phyloP scores from a whole-genome alignment of 176 grass and related monocot genomes.

The Juncus effusus region DNA sequence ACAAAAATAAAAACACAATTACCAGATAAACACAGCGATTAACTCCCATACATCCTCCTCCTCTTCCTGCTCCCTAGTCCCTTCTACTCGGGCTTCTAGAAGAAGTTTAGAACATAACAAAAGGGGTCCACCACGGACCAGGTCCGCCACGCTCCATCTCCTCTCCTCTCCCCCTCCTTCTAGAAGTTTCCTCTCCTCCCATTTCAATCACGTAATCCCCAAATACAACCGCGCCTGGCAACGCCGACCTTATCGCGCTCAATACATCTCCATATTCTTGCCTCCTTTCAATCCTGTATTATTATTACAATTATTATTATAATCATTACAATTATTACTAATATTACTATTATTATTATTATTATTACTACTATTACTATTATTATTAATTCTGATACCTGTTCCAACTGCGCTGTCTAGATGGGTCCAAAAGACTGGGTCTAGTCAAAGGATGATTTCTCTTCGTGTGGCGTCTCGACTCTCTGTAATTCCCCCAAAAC shows the following conservation, averaged over 20 bases:
- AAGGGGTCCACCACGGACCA: slow-evolving; percentile 15
- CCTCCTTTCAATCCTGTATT: slow-evolving; percentile 47
- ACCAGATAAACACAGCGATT: too few species aligned
- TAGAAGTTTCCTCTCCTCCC: slow-evolving; percentile 36
- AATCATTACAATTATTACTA: too few species aligned
- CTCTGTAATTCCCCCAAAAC: slow-evolving; percentile 71
- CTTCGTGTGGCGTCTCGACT: slow-evolving; percentile 78
- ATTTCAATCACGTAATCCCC: slow-evolving; percentile 87
- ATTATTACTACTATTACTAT: too few species aligned
- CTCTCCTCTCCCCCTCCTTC: slow-evolving; percentile 2
- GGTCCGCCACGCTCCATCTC: not conserved
- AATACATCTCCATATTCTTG: slow-evolving; percentile 87
- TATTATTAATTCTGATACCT: slow-evolving; percentile 5
- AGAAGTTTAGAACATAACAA: slow-evolving; percentile 13
- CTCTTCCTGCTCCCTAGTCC: slow-evolving; percentile 14
- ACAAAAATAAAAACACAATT: too few species aligned
- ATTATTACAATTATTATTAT: too few species aligned
- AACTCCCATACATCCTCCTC: not conserved
- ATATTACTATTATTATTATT: too few species aligned
- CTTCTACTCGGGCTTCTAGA: not conserved
- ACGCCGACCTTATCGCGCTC: slow-evolving; percentile 80
- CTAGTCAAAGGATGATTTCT: slow-evolving; percentile 48
- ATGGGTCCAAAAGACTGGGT: slow-evolving; percentile 56
- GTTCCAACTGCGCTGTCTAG: slow-evolving; percentile 70
- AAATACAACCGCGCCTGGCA: slow-evolving; percentile 82